Evolutionary conservation across 1,284 basidiomycete genomes (phyloP), one percentile per base, ranked within the genome.

Genomic region (Trametes hirsuta): DNA sequence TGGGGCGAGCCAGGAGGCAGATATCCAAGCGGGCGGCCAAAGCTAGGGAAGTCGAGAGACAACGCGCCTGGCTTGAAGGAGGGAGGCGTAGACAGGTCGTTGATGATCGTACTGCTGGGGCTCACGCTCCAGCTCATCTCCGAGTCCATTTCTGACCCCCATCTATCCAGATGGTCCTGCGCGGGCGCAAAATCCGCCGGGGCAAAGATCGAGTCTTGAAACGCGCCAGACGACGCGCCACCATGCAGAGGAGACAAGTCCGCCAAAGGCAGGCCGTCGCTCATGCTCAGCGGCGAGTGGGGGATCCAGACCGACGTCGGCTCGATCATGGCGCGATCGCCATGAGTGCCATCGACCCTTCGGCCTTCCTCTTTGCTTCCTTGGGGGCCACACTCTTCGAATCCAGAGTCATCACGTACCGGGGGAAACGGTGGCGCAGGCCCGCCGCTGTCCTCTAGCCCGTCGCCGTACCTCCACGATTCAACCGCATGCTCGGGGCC

Each of bases 351-450:
- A n/a, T 53, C 59, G 14, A 44, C 11, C 25, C 58, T 56, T 18
- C 39, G 54, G 25, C 18, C 51, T 12, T 41, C 55, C 44, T 50
- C 45, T 39, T 42, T 55, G 36, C 59, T 55, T 47, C 51, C 62
- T 14, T 54, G 63, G 30, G 66, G 48, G 10, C 42, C 48, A 34
- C 47, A 63, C 53, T 68, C 68, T 45, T 66, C 66, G 46, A 67
- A 68, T 1, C 66, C 68, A 61, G 68, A 68, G 54, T 68, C 68
- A 48, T 62, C 62, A 64, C 65, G 68, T 54, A 63, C 57, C 48
- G 68, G 66, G 34, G 61, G 53, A 39, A 57, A 62, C 37, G 59
- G 58, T 18, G 63, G 53, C 47, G 55, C 61, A 4, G 42, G 8
- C 11, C 34, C 44, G 45, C 52, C 49, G 5, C 59, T 46, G 39